phyloP scores from a whole-genome alignment of 768 basidiomycete genomes.

The Ramaria sp. region DNA sequence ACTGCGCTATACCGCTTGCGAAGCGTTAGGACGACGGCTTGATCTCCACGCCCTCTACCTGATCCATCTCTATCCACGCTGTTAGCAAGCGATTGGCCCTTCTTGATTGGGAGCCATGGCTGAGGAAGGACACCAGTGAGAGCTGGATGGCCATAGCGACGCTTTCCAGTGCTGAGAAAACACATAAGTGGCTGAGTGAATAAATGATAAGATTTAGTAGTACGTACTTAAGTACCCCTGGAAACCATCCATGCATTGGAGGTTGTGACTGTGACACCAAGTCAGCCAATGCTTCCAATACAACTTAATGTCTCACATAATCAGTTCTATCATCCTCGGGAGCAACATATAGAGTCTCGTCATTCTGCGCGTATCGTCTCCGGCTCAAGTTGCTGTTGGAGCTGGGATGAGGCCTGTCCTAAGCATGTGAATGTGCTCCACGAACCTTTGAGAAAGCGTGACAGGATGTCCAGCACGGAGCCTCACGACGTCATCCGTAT shows the following conservation, averaged over 20 bases:
- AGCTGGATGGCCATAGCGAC: slow-evolving; percentile 91
- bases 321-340: slow-evolving; percentile 90
- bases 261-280: slow-evolving; percentile 65
- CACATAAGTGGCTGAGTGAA: neutral
- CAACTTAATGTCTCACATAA: slow-evolving; percentile 41
- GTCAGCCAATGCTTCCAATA: neutral
- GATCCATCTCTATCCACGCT: slow-evolving; percentile 22
- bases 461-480: slow-evolving; percentile 79
- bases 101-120: slow-evolving; percentile 90
- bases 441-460: slow-evolving; percentile 78
- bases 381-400: slow-evolving; percentile 64
- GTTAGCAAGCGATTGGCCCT: slow-evolving; percentile 67
- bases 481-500: slow-evolving; percentile 65
- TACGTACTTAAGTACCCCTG: slow-evolving; percentile 78
- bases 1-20: slow-evolving; percentile 57
- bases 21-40: slow-evolving; percentile 75
- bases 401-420: neutral
- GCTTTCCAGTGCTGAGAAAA: slow-evolving; percentile 69
- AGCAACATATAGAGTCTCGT: slow-evolving; percentile 90
- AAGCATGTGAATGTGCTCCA: neutral
- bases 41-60: slow-evolving; percentile 25
- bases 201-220: neutral
- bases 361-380: slow-evolving; percentile 83
- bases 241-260: slow-evolving; percentile 93
- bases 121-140: slow-evolving; percentile 87